Base-by-base conservation (phyloP, 805 yeast species). In the Starmera pachycereana region DNA sequence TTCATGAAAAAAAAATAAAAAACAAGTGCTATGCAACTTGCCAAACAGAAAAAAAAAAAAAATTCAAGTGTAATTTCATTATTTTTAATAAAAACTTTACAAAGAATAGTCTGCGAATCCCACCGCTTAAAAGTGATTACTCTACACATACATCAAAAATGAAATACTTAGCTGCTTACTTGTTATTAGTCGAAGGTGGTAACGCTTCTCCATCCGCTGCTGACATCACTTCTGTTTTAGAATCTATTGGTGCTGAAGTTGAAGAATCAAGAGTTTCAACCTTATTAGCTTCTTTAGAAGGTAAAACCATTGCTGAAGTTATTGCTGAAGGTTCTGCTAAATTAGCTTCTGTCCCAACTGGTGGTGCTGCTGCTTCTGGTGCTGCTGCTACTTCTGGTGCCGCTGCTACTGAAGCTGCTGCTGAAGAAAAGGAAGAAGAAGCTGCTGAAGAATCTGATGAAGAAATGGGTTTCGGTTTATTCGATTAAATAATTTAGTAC, bases 101-200 rank as follows among this genome's bases (percentile, higher is more conserved):
- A 81, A 81, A 74, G 89, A 78, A 81, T 82, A 81, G 89, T 82
- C 90, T 74, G 90, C 86, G 47, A 19, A 38, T 35, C 54, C 44
- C 45, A 54, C 58, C 66, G 85, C 86, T 80, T 80, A 79, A 78
- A 76, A 68, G 76, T 76, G 85, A 78, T 79, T 79, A 79, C 78
- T 78, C 81, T 76, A 66, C 37, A 40, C 27, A 33, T 8, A 22
- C n/a, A 43, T 36, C 9, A 12, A 41, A 39, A 43, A 53, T 84
- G 92, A 84, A 82, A 74, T 84, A 84, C 81, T 75, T 84, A 74
- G 94, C 94, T 72, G 90, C 94, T 72, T 84, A 84, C 76, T 81
- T 84, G 71, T 78, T 84, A 72, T 81, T 84, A 68, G 81, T 71
- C 62, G 84, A 83, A 71, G 87, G 89, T 70, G 92, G 90, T 71